phyloP scores from a whole-genome alignment of 2,329 filamentous ascomycete genomes.

The Chaetomiaceae sp. region DNA sequence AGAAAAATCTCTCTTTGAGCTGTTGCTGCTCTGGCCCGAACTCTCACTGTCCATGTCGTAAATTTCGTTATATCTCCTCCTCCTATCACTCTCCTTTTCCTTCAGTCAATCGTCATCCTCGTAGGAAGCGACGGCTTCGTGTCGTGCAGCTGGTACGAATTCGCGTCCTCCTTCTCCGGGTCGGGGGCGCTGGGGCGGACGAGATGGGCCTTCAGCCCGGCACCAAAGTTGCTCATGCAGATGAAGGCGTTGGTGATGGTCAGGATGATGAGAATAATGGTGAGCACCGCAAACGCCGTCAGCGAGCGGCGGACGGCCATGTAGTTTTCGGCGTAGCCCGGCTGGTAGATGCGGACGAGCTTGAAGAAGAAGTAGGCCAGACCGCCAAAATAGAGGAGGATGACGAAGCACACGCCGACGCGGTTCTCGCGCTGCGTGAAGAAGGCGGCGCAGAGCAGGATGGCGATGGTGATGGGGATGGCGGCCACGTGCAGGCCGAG shows the following conservation, averaged over 20 bases:
- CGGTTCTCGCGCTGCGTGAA: constrained; percentile 82
- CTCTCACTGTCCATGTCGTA: constrained; percentile 16
- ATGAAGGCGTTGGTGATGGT: constrained; percentile 84
- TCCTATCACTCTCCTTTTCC: not conserved
- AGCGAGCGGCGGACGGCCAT: constrained; percentile 75
- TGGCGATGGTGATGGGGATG: constrained; percentile 84
- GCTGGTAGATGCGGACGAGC: constrained; percentile 88
- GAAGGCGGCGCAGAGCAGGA: constrained; percentile 78
- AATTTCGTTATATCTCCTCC: constrained; percentile 14
- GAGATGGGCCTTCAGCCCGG: constrained; percentile 84
- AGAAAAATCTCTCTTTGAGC: not conserved
- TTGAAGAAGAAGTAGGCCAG: constrained; percentile 98
- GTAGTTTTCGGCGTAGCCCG: constrained; percentile 58
- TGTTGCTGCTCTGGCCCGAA: not conserved
- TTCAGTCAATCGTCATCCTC: constrained; percentile 60
- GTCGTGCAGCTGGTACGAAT: constrained; percentile 54
- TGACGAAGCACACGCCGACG: constrained; percentile 69
- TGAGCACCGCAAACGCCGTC: constrained; percentile 91
- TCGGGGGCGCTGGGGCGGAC: constrained; percentile 46
- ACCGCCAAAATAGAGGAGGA: constrained; percentile 81
- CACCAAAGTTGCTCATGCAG: constrained; percentile 87
- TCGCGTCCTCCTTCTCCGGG: constrained; percentile 52
- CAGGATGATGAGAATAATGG: constrained; percentile 78
- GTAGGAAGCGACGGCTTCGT: constrained; percentile 52
- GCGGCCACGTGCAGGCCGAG: constrained; percentile 84